These are phyloP conservation scores for Alopecurus myosuroides DNA, from an alignment of 176 grass and related monocot species.

Conservation along the genomic window DNA sequence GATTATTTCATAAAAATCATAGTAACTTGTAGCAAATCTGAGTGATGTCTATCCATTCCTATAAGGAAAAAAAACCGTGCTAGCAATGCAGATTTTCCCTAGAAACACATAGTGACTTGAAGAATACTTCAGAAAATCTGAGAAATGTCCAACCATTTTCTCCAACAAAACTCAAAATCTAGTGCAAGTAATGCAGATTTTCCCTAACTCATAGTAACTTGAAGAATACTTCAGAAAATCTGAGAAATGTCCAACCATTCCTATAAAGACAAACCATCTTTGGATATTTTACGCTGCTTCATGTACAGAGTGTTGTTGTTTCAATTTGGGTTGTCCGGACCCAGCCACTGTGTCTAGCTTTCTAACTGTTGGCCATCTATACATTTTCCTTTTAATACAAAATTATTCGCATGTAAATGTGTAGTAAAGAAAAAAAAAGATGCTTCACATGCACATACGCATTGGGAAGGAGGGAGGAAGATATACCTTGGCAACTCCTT, in stretches of 20 bases:
- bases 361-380: neutral
- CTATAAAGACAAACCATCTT: neutral
- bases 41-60: neutral
- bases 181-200: neutral
- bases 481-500: slow-evolving; percentile 67
- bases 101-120: neutral
- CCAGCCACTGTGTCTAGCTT: neutral
- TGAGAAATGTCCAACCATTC: neutral
- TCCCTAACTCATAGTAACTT: neutral
- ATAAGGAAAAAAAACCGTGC: neutral
- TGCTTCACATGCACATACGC: neutral
- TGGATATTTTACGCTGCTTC: neutral
- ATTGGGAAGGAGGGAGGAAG: neutral
- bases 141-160: neutral
- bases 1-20: neutral
- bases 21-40: neutral
- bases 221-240: neutral
- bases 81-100: neutral
- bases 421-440: neutral
- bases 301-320: neutral
- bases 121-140: neutral
- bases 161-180: no score
- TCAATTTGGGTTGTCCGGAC: neutral
- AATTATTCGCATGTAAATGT: neutral
- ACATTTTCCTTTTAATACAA: neutral